Conservation (phyloP, 768 basidiomycete genomes). For the Lactifluus rugatus region DNA sequence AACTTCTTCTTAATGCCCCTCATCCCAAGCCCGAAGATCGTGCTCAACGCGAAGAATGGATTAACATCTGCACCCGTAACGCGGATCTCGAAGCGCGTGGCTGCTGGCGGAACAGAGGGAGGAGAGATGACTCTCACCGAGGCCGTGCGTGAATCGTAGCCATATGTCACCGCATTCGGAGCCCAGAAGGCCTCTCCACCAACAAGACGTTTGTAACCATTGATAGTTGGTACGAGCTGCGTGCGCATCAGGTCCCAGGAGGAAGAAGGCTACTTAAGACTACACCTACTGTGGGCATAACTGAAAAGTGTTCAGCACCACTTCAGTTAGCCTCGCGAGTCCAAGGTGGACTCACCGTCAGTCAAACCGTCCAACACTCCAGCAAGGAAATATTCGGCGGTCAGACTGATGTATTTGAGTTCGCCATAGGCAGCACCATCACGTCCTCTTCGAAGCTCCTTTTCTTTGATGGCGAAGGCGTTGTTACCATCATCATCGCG, state of each 20-base stretch:
- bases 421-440: conserved; percentile 67
- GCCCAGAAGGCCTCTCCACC: conserved; percentile 94
- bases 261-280: neutral
- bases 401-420: conserved; percentile 72
- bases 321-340: neutral
- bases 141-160: conserved; percentile 90
- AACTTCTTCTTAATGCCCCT: conserved; percentile 79
- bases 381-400: conserved; percentile 89
- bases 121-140: conserved; percentile 89
- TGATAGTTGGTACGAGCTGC: conserved; percentile 81
- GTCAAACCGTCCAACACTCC: conserved; percentile 83
- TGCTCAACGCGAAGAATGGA: conserved; percentile 79
- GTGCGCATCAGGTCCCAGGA: neutral
- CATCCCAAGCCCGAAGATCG: conserved; percentile 80
- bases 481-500: conserved; percentile 60
- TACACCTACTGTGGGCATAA: conserved; percentile 15
- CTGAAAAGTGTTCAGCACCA: conserved; percentile 3
- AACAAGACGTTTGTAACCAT: conserved; percentile 94
- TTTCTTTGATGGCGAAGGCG: conserved; percentile 63
- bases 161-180: conserved; percentile 86
- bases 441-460: conserved; percentile 54
- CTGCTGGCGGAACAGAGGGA: conserved; percentile 69
- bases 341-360: conserved; percentile 49
- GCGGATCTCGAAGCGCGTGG: conserved; percentile 87
- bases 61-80: conserved; percentile 98